Evolutionary conservation across 2,329 filamentous ascomycete genomes (phyloP), one percentile per base, ranked within the genome.

Genomic region (Cadophora malorum): DNA sequence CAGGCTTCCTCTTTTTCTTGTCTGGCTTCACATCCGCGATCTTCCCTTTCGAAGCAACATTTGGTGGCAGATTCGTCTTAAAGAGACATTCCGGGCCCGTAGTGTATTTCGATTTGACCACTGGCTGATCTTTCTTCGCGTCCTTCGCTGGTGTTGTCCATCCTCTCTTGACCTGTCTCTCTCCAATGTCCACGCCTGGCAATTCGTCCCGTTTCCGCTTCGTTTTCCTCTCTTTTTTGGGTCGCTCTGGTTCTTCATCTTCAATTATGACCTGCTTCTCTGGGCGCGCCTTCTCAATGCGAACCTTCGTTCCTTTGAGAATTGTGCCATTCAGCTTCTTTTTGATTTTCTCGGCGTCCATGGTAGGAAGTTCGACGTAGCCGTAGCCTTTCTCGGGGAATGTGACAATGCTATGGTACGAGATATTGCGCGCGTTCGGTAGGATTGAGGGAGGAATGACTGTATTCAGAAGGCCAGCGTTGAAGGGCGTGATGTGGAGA

Each of bases 361-460:
- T 87, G 3, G 79, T 81, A 0, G 94, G 94, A 47, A 99, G 81
- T 58, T 96, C 94, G 68, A 98, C 84, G 81, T 92, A 99, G 66
- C 95, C 96, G 88, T 93, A 99, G 64, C 88, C 90, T 77, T 88
- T 91, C 72, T 99, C 96, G 16, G 95, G 95, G 71, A 97, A 97
- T 0, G 94, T 94, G 76, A 93, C 87, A 72, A 97, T 81, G 5
- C 84, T 83, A 80, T 98, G 95, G 80, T 91, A 97, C n/a, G 94
- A 97, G 63, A 97, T 87, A 77, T 94, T 92, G 69, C 88, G 88
- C 23, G 92, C 93, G 56, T 83, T 82, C 16, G 88, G 83, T 45
- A 88, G 86, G 16, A 92, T 77, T 0, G 90, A 86, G 0, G 90
- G 83, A 25, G 92, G 89, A 59, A 99, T 80, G 68, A 96, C 87